These are phyloP conservation scores for Calonectria multiphialidica DNA, from an alignment of 2,329 filamentous ascomycete genomes.

Conservation along the genomic window DNA sequence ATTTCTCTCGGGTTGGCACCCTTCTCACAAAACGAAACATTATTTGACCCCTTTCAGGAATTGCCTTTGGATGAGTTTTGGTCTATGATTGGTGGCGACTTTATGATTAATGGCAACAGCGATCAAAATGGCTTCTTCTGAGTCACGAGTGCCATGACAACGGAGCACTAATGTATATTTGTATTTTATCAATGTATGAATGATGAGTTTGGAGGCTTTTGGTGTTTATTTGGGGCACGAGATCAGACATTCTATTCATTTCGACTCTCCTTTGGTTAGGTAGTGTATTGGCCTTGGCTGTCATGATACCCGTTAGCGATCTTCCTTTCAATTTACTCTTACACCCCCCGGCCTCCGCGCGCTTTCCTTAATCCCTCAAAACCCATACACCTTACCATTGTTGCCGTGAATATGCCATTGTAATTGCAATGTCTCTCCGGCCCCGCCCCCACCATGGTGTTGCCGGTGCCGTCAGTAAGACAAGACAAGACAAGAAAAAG, in stretches of 20 bases:
- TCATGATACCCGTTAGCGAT: slow-evolving; percentile 9
- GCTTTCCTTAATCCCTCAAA: not conserved
- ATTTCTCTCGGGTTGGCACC: not conserved
- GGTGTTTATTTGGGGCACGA: not conserved
- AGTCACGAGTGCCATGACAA: not conserved
- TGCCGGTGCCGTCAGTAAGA: not conserved
- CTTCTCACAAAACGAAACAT: slow-evolving; percentile 33
- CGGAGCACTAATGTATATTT: not conserved
- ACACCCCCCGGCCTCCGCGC: too few species aligned
- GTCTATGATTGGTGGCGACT: slow-evolving; percentile 39
- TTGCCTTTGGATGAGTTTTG: slow-evolving; percentile 40
- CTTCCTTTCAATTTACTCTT: not conserved
- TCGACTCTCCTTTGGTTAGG: not conserved
- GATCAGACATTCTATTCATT: not conserved
- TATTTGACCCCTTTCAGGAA: slow-evolving; percentile 40
- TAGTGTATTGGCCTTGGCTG: not conserved
- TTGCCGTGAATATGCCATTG: not conserved
- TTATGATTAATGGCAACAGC: slow-evolving; percentile 15
- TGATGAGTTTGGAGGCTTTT: not conserved
- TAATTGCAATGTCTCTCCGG: not conserved
- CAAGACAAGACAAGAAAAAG: not conserved
- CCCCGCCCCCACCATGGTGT: not conserved
- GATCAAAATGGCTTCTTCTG: slow-evolving; percentile 13
- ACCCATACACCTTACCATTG: not conserved
- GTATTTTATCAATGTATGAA: not conserved